These are phyloP conservation scores for Neopestalotiopsis sp. DNA, from an alignment of 2,329 filamentous ascomycete species.

Conservation along the genomic window DNA sequence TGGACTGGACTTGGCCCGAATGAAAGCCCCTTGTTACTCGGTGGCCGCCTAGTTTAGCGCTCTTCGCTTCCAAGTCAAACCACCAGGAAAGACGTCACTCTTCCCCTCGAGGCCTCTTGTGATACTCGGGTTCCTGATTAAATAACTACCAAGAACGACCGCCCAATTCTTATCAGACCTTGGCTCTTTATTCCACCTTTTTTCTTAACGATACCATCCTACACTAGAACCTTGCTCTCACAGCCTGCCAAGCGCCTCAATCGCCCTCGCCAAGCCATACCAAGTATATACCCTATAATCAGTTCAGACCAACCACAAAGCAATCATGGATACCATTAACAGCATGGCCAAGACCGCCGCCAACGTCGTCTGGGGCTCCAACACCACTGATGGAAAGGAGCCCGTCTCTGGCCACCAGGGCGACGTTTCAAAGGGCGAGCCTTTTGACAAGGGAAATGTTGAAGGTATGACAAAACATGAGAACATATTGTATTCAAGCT, in stretches of 20 bases:
- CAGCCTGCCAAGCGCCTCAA: not conserved
- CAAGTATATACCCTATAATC: not conserved
- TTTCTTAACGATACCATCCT: not conserved
- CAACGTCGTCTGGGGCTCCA: slow-evolving; percentile 54
- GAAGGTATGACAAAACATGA: slow-evolving; percentile 22
- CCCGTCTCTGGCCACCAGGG: slow-evolving; percentile 76
- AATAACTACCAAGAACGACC: slow-evolving; percentile 20
- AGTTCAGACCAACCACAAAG: not conserved
- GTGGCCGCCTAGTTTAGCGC: not conserved
- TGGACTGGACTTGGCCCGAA: too few species aligned
- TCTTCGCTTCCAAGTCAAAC: not conserved
- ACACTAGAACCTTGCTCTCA: not conserved
- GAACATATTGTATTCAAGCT: slow-evolving; percentile 3
- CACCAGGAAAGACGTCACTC: slow-evolving; percentile 20
- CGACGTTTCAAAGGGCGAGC: slow-evolving; percentile 70
- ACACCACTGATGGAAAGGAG: slow-evolving; percentile 56
- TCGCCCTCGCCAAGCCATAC: not conserved
- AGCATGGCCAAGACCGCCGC: slow-evolving; percentile 57
- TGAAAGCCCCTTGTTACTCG: slow-evolving; percentile 1
- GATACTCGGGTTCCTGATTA: slow-evolving; percentile 6
- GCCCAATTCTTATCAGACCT: slow-evolving; percentile 16
- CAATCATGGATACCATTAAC: slow-evolving; percentile 68
- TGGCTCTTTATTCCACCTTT: slow-evolving; percentile 3
- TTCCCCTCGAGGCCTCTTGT: not conserved
- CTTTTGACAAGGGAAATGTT: slow-evolving; percentile 81